Evolutionary conservation across 768 basidiomycete genomes (phyloP), one percentile per base, ranked within the genome.

Genomic region (Suillus brevipes): DNA sequence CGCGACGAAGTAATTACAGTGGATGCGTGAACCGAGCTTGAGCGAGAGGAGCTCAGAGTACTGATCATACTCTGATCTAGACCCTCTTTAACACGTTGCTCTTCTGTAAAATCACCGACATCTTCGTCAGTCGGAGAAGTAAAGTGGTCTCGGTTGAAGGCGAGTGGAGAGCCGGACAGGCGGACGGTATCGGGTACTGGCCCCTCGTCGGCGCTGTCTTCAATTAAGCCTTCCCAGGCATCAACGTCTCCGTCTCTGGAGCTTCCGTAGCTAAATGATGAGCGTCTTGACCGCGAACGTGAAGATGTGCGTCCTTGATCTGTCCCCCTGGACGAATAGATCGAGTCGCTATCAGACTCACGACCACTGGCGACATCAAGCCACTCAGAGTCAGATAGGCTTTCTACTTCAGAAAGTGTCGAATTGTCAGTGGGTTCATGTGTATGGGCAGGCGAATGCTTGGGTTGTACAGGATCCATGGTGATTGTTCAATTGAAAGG

Each of bases 41-140:
- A 85, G 69, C 90, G 87, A 63, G 91, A 92, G 58, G 86, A 83
- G 77, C 85, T 89, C 66, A 93, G 82, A 18, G 91, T 93, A 76
- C 91, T 89, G 72, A 90, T 83, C 79, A 92, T 85, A 78, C 91
- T 93, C 78, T 93, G 91, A 75, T 93, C 89, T 64, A 93, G 83
- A 25, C 85, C 91, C 70, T 87, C 89, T 70, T 85, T 88, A 69
- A 92, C 86, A 50, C 84, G 82, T 69, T 87, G 80, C 68, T 93
- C 90, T 75, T 92, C 91, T 42, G 78, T 78, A 18, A 80, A 78
- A 68, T 84, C 83, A 38, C 37, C 58, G 40, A 12, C 23, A 56
- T 77, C 75, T 37, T 79, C 76, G 49, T 74, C 73, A 63, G 67
- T 68, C 59, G 73, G 66, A 63, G 70, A 67, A 63, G 77, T 68